These are phyloP conservation scores for Trichoderma sp. DNA, from an alignment of 2,329 filamentous ascomycete genomes.

Conservation along the genomic window DNA sequence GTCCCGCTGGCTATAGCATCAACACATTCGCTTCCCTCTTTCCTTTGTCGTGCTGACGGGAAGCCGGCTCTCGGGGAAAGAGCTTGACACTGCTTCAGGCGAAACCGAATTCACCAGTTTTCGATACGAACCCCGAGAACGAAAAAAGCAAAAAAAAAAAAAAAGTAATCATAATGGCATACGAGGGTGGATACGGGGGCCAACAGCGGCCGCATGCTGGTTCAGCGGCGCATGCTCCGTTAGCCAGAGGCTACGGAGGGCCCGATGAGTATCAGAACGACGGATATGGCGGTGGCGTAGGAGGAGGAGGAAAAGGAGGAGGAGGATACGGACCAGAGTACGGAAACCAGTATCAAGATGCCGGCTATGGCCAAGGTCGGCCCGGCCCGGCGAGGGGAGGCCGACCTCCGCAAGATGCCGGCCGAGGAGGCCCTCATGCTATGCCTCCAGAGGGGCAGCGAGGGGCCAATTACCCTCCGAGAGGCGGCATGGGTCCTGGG, in stretches of 20 bases:
- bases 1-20: neutral
- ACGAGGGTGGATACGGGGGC: slow-evolving; percentile 45
- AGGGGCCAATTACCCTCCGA: slow-evolving; percentile 38
- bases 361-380: slow-evolving; percentile 44
- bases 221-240: slow-evolving; percentile 41
- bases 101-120: too few species aligned
- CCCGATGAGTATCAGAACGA: slow-evolving; percentile 45
- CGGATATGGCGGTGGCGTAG: slow-evolving; percentile 40
- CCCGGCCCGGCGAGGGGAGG: slow-evolving; percentile 42
- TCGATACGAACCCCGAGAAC: neutral
- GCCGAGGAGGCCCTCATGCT: slow-evolving; percentile 39
- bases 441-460: slow-evolving; percentile 37
- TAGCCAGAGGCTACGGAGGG: slow-evolving; percentile 36
- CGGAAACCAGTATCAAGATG: slow-evolving; percentile 42
- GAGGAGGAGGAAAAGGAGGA: slow-evolving; percentile 22
- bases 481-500: slow-evolving; percentile 31
- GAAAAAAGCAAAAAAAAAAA: neutral
- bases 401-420: slow-evolving; percentile 40
- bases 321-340: slow-evolving; percentile 37
- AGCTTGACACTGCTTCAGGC: too few species aligned
- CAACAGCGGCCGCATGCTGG: slow-evolving; percentile 50
- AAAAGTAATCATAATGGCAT: slow-evolving; percentile 42
- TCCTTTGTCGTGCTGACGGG: too few species aligned
- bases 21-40: neutral
- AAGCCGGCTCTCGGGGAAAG: too few species aligned